phyloP scores from a whole-genome alignment of 768 basidiomycete genomes.

The Cystobasidium onofrii region DNA sequence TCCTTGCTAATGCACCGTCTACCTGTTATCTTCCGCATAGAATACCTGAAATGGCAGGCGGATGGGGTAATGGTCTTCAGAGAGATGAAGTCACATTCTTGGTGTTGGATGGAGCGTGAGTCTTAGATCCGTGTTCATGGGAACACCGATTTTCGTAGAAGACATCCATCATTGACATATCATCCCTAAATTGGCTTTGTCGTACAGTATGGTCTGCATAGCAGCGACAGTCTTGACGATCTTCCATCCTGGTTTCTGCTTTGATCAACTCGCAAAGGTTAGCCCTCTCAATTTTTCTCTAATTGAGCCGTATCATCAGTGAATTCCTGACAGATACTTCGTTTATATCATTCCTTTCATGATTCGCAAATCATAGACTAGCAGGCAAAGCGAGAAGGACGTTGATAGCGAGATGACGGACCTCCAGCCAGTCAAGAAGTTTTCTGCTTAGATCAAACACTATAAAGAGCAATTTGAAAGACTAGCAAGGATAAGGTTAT shows the following conservation, averaged over 20 bases:
- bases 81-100: slow-evolving; percentile 23
- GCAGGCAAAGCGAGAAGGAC: neutral
- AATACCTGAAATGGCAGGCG: slow-evolving; percentile 19
- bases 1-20: neutral
- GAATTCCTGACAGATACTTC: no score
- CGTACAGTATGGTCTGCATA: neutral
- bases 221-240: slow-evolving; percentile 8
- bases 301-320: no score
- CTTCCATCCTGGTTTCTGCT: slow-evolving; percentile 23
- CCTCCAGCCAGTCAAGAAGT: neutral
- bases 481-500: no score
- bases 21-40: neutral
- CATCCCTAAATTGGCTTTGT: neutral
- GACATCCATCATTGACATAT: no score
- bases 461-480: no score
- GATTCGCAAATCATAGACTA: neutral
- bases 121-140: neutral
- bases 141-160: neutral
- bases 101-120: slow-evolving; percentile 20
- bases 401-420: neutral
- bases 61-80: slow-evolving; percentile 9
- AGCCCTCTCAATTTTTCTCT: neutral
- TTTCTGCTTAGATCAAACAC: neutral
- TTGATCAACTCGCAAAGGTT: neutral
- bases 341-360: neutral